These are phyloP conservation scores for Ciborinia camelliae DNA, from an alignment of 2,329 filamentous ascomycete species.

Conservation along the genomic window DNA sequence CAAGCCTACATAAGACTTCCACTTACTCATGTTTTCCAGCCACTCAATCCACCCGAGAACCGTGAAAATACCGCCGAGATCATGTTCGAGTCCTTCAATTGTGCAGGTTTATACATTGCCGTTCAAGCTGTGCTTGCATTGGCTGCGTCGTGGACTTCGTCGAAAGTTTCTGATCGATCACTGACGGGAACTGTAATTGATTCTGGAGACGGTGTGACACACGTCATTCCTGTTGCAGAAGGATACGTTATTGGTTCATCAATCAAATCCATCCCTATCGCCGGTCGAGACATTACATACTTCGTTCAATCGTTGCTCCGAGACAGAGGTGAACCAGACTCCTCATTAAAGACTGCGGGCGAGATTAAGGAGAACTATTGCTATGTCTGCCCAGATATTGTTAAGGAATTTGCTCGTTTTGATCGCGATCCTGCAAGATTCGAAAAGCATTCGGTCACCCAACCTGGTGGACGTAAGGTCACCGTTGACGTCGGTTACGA, in stretches of 20 bases:
- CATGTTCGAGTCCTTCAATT: slow-evolving; percentile 99
- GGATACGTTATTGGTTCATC: slow-evolving; percentile 98
- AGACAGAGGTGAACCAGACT: slow-evolving; percentile 94
- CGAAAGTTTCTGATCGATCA: slow-evolving; percentile 93
- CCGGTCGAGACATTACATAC: slow-evolving; percentile 96
- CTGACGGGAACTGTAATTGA: slow-evolving; percentile 97
- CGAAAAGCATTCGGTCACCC: slow-evolving; percentile 80
- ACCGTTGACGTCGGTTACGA: slow-evolving; percentile 95
- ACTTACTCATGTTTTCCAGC: slow-evolving; percentile 48
- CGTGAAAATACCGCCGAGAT: slow-evolving; percentile 99
- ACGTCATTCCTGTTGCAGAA: slow-evolving; percentile 97
- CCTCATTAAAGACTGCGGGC: slow-evolving; percentile 94
- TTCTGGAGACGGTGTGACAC: slow-evolving; percentile 96
- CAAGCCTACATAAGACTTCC: neutral
- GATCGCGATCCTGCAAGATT: slow-evolving; percentile 91
- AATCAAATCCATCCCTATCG: slow-evolving; percentile 98
- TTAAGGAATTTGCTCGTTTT: slow-evolving; percentile 95
- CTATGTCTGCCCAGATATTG: slow-evolving; percentile 97
- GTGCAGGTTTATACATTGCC: slow-evolving; percentile 96
- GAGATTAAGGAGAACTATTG: slow-evolving; percentile 99
- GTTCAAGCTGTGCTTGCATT: slow-evolving; percentile 96
- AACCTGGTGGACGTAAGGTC: slow-evolving; percentile 80
- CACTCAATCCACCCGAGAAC: slow-evolving; percentile 96
- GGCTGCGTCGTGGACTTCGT: slow-evolving; percentile 96
- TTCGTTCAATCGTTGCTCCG: slow-evolving; percentile 95